Conservation (phyloP, 2,329 filamentous ascomycete genomes). For the Fusarium haematococcum region DNA sequence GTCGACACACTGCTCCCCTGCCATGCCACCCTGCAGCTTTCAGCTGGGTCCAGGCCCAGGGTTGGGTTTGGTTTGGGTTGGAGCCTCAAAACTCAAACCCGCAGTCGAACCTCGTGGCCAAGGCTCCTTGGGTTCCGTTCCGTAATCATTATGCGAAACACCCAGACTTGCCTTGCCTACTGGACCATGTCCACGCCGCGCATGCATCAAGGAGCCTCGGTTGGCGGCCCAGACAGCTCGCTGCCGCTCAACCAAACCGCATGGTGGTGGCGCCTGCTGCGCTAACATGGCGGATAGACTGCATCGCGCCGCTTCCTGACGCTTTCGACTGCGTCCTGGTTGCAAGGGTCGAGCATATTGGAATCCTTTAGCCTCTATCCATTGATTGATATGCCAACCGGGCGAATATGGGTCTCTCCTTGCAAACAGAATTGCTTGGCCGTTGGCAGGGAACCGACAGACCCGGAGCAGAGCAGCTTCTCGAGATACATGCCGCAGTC, state of each 20-base stretch:
- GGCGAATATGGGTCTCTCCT: neutral
- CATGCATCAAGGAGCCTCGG: constrained; percentile 1
- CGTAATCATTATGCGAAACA: constrained; percentile 6
- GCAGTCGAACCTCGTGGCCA: neutral
- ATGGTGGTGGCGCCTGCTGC: constrained; percentile 1
- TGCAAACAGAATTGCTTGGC: neutral
- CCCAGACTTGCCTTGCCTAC: neutral
- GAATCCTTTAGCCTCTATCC: neutral
- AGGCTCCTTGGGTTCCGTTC: neutral
- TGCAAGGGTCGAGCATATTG: neutral
- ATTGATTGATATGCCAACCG: neutral
- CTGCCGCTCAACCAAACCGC: neutral
- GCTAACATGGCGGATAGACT: constrained; percentile 1
- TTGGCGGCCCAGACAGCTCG: neutral
- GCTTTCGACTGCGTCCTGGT: neutral
- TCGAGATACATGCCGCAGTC: neutral
- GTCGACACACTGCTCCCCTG: neutral
- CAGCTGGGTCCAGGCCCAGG: constrained; percentile 9
- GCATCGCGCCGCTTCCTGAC: neutral
- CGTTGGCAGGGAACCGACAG: neutral
- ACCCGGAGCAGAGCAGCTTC: neutral
- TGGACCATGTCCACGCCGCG: neutral
- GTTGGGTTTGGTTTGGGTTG: neutral
- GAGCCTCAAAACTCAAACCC: neutral
- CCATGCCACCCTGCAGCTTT: constrained; percentile 11